Conservation (phyloP, 345 rosid species). For the Arabis hirsuta region DNA sequence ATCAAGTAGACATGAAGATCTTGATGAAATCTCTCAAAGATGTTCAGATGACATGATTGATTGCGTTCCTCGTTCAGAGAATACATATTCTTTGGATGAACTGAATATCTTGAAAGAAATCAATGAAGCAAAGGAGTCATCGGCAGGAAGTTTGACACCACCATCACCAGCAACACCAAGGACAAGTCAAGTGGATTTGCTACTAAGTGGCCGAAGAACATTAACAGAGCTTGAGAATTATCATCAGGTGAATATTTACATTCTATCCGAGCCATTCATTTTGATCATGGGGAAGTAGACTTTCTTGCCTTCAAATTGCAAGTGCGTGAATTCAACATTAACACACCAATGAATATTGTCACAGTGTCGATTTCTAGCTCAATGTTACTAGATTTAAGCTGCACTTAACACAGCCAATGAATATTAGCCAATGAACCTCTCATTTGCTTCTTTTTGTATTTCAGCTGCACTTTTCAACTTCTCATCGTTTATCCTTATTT, state of each 20-base stretch:
- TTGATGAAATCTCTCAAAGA: constrained; percentile 52
- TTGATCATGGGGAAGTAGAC: constrained; percentile 5
- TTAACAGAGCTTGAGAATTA: constrained; percentile 80
- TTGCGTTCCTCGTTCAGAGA: constrained; percentile 59
- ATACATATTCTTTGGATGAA: constrained; percentile 57
- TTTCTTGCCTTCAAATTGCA: neutral
- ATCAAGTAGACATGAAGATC: constrained; percentile 51
- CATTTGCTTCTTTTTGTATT: constrained; percentile 1
- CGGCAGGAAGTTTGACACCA: constrained; percentile 90
- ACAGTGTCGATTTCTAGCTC: too few species aligned
- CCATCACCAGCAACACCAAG: constrained; percentile 82
- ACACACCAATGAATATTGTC: neutral
- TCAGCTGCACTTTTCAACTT: constrained; percentile 15
- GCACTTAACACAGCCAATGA: too few species aligned
- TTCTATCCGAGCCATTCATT: neutral
- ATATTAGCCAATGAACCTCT: neutral
- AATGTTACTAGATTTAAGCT: neutral
- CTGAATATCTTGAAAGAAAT: constrained; percentile 50
- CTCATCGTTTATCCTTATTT: constrained; percentile 10
- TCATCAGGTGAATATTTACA: constrained; percentile 66
- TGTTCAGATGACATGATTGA: constrained; percentile 69
- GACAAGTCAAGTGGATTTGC: constrained; percentile 77
- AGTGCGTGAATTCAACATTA: neutral
- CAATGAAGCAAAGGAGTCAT: constrained; percentile 60
- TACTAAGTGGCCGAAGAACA: constrained; percentile 70